A percentile compares a stretch with the other conserved stretches of the same genome.
These are phyloP conservation scores for Evernia prunastri DNA, from an alignment of 495 filamentous ascomycete genomes.

Conservation along the genomic window DNA sequence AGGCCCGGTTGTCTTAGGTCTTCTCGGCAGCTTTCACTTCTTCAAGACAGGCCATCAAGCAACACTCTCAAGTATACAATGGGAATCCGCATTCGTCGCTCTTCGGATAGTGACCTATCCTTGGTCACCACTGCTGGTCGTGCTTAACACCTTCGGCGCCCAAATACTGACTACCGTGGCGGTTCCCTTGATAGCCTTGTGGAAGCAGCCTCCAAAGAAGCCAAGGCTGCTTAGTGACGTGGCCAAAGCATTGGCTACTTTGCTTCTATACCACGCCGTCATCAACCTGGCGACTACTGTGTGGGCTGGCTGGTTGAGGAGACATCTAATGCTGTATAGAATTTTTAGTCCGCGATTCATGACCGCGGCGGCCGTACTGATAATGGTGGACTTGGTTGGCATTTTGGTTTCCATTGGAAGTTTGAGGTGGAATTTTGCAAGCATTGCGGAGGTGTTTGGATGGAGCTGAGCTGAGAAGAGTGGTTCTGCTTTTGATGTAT, in stretches of 20 bases:
- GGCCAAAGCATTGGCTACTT: constrained; percentile 60
- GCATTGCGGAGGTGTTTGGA: constrained; percentile 85
- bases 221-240: constrained; percentile 57
- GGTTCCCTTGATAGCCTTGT: constrained; percentile 75
- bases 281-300: constrained; percentile 76
- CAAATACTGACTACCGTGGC: constrained; percentile 75
- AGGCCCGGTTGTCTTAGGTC: constrained; percentile 74
- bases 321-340: constrained; percentile 96
- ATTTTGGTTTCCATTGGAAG: constrained; percentile 62
- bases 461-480: constrained; percentile 47
- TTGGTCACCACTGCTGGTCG: constrained; percentile 74
- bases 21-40: constrained; percentile 86
- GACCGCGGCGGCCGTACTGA: constrained; percentile 64
- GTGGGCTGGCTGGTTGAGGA: constrained; percentile 77
- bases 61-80: constrained; percentile 80
- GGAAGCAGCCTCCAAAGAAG: constrained; percentile 59
- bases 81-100: constrained; percentile 94
- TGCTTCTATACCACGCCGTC: constrained; percentile 73
- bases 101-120: constrained; percentile 78
- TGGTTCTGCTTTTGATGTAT: background rate
- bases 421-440: constrained; percentile 63
- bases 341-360: constrained; percentile 89
- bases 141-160: constrained; percentile 80
- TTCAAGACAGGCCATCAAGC: constrained; percentile 99
- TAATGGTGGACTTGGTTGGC: constrained; percentile 70